phyloP scores from a whole-genome alignment of 2,329 filamentous ascomycete species.

The Huntiella savannae region DNA sequence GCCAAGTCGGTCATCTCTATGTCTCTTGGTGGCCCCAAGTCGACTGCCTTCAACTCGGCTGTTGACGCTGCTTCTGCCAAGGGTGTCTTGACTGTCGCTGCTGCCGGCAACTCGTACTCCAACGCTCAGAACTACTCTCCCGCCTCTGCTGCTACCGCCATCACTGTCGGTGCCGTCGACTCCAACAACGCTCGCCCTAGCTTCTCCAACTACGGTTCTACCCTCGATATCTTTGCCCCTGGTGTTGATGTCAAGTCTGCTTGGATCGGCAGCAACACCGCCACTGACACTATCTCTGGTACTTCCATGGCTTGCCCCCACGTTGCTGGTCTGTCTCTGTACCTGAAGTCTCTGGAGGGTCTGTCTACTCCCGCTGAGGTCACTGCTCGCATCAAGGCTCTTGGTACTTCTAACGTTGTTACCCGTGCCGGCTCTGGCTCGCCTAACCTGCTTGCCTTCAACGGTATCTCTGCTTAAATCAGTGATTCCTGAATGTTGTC shows the following conservation, averaged over 20 bases:
- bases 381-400: slow-evolving; percentile 25
- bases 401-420: slow-evolving; percentile 24
- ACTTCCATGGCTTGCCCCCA: slow-evolving; percentile 46
- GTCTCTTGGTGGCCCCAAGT: slow-evolving; percentile 30
- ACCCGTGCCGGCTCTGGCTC: slow-evolving; percentile 24
- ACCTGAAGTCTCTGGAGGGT: slow-evolving; percentile 26
- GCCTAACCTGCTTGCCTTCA: slow-evolving; percentile 35
- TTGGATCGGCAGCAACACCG: slow-evolving; percentile 20
- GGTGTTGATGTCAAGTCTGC: slow-evolving; percentile 27
- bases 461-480: slow-evolving; percentile 19
- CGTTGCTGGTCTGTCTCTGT: slow-evolving; percentile 34
- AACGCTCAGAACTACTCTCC: slow-evolving; percentile 25
- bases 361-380: slow-evolving; percentile 25
- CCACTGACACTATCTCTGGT: slow-evolving; percentile 26
- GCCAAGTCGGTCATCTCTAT: slow-evolving; percentile 32
- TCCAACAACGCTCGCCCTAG: slow-evolving; percentile 20
- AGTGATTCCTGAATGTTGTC: too few species aligned
- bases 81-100: slow-evolving; percentile 33
- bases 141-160: slow-evolving; percentile 26
- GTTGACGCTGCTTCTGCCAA: slow-evolving; percentile 25
- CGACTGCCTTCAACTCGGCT: slow-evolving; percentile 29
- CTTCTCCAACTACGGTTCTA: slow-evolving; percentile 31
- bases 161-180: slow-evolving; percentile 34
- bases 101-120: slow-evolving; percentile 32
- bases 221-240: slow-evolving; percentile 32